Evolutionary conservation across 768 basidiomycete species (phyloP).

Genomic region (Crassisporium funariophilum): DNA sequence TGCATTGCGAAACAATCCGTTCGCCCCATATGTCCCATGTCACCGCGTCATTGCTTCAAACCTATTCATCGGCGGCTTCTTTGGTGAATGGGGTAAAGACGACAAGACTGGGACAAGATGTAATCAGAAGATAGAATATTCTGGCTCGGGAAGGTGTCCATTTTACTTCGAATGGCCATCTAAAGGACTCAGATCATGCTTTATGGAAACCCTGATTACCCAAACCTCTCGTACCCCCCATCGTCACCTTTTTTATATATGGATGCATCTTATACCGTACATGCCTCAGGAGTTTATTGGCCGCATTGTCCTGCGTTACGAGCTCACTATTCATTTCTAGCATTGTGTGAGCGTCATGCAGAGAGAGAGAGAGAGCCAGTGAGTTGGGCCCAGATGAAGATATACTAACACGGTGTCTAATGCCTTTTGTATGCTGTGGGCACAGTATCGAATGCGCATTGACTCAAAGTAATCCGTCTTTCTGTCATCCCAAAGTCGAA

Average conservation of each 20-base stretch:
- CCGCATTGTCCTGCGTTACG: too few species aligned
- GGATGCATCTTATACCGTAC: too few species aligned
- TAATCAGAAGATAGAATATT: constrained; percentile 49
- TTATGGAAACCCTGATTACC: constrained; percentile 31
- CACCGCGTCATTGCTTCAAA: constrained; percentile 70
- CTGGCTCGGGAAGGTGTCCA: constrained; percentile 60
- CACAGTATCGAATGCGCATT: too few species aligned
- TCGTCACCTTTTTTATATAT: too few species aligned
- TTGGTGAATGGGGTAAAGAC: constrained; percentile 60
- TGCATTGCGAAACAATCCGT: constrained; percentile 67
- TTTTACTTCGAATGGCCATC: constrained; percentile 40
- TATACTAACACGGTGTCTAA: too few species aligned
- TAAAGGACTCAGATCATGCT: constrained; percentile 23
- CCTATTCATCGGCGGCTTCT: constrained; percentile 62
- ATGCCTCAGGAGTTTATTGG: too few species aligned
- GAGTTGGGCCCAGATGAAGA: too few species aligned
- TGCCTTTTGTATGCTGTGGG: too few species aligned
- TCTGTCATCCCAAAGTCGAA: too few species aligned
- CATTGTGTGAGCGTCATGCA: not conserved
- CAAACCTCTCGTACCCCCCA: too few species aligned
- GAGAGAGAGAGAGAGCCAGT: not conserved
- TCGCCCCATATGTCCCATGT: constrained; percentile 68
- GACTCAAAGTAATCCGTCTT: too few species aligned
- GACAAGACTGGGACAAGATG: constrained; percentile 43
- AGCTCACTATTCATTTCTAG: too few species aligned